Conservation (phyloP, 257 asterid genomes). For the Euphrasia confusa region DNA sequence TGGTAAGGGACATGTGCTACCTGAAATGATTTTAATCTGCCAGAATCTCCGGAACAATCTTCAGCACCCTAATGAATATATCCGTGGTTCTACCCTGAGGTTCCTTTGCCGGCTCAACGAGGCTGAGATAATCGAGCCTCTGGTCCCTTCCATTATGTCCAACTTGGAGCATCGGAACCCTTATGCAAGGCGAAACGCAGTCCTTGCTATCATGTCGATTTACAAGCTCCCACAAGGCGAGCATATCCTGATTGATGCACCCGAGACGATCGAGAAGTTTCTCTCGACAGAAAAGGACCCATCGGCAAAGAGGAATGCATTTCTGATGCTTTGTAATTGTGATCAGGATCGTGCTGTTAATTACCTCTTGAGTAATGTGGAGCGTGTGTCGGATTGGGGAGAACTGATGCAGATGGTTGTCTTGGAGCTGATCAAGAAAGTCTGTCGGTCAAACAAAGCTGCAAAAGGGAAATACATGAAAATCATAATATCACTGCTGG, state of each 20-base stretch:
- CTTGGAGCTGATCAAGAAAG: conserved; percentile 80
- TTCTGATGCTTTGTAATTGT: conserved; percentile 88
- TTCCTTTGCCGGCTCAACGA: conserved; percentile 89
- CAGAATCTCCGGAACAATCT: conserved; percentile 86
- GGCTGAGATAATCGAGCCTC: conserved; percentile 81
- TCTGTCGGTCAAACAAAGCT: conserved; percentile 83
- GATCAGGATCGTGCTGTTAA: conserved; percentile 83
- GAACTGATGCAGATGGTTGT: conserved; percentile 90
- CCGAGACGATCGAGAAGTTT: conserved; percentile 87
- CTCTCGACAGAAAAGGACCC: conserved; percentile 79
- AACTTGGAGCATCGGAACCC: conserved; percentile 93
- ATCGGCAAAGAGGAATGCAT: conserved; percentile 89
- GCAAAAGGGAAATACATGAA: conserved; percentile 88
- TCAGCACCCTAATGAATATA: conserved; percentile 87
- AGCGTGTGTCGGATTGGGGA: conserved; percentile 82
- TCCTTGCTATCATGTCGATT: conserved; percentile 80
- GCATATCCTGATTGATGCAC: conserved; percentile 88
- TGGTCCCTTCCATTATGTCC: conserved; percentile 71
- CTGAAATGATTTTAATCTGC: conserved; percentile 91
- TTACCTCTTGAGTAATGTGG: conserved; percentile 72
- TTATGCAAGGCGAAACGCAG: conserved; percentile 73
- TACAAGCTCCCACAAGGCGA: conserved; percentile 92
- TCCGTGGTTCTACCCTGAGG: conserved; percentile 86
- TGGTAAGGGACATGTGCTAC: conserved; percentile 67
- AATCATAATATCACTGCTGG: conserved; percentile 73